Evolutionary conservation across 495 filamentous ascomycete species (phyloP).

Genomic region (Staphylotrichum longicolle): DNA sequence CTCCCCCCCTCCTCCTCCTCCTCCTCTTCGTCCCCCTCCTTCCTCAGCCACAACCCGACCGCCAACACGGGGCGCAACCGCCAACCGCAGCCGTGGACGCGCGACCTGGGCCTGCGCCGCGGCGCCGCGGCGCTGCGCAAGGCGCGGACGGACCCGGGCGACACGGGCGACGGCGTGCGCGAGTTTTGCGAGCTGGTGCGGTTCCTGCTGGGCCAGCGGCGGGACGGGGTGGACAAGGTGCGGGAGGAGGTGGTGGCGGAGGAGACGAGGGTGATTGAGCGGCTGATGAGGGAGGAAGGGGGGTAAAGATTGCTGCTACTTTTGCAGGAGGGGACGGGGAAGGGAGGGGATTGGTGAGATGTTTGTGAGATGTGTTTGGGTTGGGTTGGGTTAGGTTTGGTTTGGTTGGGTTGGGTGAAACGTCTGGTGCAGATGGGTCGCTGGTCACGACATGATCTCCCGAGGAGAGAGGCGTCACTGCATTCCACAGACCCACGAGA

Average conservation of each 20-base stretch:
- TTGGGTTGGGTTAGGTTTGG: not conserved
- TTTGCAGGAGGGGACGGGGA: too few species aligned
- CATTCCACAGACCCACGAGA: too few species aligned
- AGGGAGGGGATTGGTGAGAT: too few species aligned
- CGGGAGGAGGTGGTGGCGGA: slow-evolving; percentile 33
- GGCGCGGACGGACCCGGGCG: slow-evolving; percentile 35
- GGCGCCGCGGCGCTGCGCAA: slow-evolving; percentile 38
- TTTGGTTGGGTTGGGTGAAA: too few species aligned
- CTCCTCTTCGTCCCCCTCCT: not conserved
- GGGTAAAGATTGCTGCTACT: not conserved
- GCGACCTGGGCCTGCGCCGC: slow-evolving; percentile 39
- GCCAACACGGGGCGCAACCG: slow-evolving; percentile 13
- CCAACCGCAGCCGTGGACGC: slow-evolving; percentile 35
- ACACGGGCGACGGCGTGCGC: slow-evolving; percentile 44
- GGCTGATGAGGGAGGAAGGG: slow-evolving; percentile 38
- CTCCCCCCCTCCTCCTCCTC: slow-evolving; percentile 33
- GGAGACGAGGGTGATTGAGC: slow-evolving; percentile 37
- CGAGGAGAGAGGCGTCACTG: too few species aligned
- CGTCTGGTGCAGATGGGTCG: too few species aligned
- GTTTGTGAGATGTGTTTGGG: not conserved
- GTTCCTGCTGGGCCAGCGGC: slow-evolving; percentile 32
- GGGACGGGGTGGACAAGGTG: slow-evolving; percentile 26
- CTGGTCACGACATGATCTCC: too few species aligned
- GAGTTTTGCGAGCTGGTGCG: slow-evolving; percentile 48
- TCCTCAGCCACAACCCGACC: not conserved